Evolutionary conservation across 805 yeast genomes (phyloP), one percentile per base, ranked within the genome.

Genomic region (Candida gorgasii): DNA sequence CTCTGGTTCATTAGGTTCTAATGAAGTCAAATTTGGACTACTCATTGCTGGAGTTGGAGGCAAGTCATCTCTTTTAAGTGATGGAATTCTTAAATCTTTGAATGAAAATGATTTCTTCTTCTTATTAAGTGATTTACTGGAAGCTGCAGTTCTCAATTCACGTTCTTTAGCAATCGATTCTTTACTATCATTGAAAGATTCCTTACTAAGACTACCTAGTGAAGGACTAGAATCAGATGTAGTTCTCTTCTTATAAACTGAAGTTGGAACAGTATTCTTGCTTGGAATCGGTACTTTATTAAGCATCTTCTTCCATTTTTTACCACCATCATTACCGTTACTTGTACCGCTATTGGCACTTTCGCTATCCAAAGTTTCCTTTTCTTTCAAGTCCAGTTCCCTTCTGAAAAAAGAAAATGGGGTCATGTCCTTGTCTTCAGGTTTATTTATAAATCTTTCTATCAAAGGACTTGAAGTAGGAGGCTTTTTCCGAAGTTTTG

Each of bases 241-340:
- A 12, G 17, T 28, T 6, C 27, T 19, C 12, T 36, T 36, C 31
- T 26, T 36, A n/a, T 24, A 36, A 35, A 35, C 28, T 16, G 15
- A 30, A 12, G 9, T 14, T 3, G 39, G 31, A 20, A 17, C 16
- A 17, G 5, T n/a, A 24, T 28, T 15, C 31, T 13, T 15, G 4
- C 17, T 12, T 11, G 20, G 29, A 16, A 26, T 9, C 17, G 31
- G 4, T 16, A 13, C 23, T 35, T 18, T 45, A 19, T 30, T 45
- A 22, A 49, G 44, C 18, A 49, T 44, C 17, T 46, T 46, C 32
- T 34, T 44, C 52, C 52, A 49, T 19, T 36, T 23, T 6, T 42
- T 36, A 15, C 40, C 42, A n/a, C 23, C 33, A 15, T 37, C 42
- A n/a, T 24, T 35, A 27, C 30, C 41, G 19, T 23, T 35, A 19